phyloP scores from a whole-genome alignment of 2,329 filamentous ascomycete species.

The Pleochaeta shiraiana region DNA sequence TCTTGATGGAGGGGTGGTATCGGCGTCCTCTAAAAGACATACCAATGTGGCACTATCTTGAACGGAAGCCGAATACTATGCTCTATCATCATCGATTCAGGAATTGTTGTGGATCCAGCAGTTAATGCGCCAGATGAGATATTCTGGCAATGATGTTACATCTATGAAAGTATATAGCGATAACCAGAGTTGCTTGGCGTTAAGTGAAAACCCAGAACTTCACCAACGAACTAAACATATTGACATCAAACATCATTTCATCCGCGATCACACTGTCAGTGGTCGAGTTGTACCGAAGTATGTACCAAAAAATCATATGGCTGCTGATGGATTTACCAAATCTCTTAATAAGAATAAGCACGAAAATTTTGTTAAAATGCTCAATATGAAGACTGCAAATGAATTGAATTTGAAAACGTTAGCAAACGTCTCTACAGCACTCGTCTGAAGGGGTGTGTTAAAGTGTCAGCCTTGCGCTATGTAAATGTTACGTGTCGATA shows the following conservation, averaged over 20 bases:
- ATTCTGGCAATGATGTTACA: not conserved
- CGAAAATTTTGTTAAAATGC: not conserved
- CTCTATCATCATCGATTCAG: not conserved
- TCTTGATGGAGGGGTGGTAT: not conserved
- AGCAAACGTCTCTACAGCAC: not conserved
- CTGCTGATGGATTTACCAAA: not conserved
- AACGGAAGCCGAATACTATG: not conserved
- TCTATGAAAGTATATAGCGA: not conserved
- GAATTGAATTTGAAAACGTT: not conserved
- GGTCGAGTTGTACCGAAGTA: not conserved
- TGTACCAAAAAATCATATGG: not conserved
- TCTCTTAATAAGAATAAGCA: not conserved
- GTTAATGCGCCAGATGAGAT: not conserved
- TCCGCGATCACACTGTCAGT: not conserved
- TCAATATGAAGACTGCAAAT: constrained; percentile 1
- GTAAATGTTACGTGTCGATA: not conserved
- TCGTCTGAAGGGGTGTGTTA: not conserved
- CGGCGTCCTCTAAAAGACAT: not conserved
- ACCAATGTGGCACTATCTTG: not conserved
- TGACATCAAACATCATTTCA: not conserved
- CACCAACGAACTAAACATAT: too few species aligned
- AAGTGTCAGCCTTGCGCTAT: not conserved
- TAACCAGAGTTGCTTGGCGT: not conserved
- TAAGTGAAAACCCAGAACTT: not conserved
- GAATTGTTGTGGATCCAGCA: not conserved